Evolutionary conservation across 1,284 basidiomycete species (phyloP), one percentile per base, ranked within the genome.

Genomic region (Flammula alnicola): DNA sequence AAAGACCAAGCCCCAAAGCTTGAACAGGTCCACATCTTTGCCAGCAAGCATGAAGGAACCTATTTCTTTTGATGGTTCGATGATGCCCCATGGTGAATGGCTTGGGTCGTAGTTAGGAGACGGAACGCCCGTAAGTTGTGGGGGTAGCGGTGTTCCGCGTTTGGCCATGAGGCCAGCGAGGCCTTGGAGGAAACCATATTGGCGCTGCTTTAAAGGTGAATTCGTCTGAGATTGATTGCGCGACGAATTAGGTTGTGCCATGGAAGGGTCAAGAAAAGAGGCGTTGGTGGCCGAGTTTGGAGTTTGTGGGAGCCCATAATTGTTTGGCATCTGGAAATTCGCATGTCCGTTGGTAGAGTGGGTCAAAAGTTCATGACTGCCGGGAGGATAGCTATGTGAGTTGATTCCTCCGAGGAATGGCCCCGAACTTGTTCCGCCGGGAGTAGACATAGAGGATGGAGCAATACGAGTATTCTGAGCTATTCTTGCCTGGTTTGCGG

Each of bases 1-100:
- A 48, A 71, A 68, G 31, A 87, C 83, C 32, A 79, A 51, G 9
- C 71, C 73, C 83, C 84, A 91, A 6, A 91, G 68, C 57, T 75
- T 84, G 68, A 89, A 87, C 32, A 94, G 66, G 58, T 87, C 86
- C 42, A 93, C 75, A 62, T 93, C 91, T 66, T 84, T 90, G 16
- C 89, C 90, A 3, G 84, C 83, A 36, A 94, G 62, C 50, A 81
- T 80, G 60, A 91, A 73, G 31, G 75, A 68, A 36, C 88, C 88
- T 12, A 75, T 55, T 52, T 88, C 87, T 22, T 73, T 61, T 5
- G 78, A 78, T 32, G 76, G 71, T 52, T 90, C 87, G 50, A 91
- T 67, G 40, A 70, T 67, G 59, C 80, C 80, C 84, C 84, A 91
- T 8, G 70, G 75, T 2, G 86, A 83, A 40, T 70, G 76, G 44